phyloP scores from a whole-genome alignment of 2,329 filamentous ascomycete genomes.

The Fusarium pseudonygamai region DNA sequence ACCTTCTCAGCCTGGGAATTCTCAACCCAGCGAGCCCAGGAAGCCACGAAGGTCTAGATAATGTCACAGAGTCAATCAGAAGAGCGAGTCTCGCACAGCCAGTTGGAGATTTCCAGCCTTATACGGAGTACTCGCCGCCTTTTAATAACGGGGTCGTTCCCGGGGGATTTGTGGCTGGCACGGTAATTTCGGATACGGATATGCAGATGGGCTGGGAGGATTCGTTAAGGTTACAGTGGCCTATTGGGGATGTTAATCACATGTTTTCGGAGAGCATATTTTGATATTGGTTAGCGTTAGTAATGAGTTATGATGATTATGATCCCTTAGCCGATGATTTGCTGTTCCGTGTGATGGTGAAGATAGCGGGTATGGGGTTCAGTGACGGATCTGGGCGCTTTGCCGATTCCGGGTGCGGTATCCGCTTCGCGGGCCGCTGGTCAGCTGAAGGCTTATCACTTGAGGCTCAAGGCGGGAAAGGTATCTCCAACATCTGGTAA shows the following conservation, averaged over 20 bases:
- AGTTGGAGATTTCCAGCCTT: neutral
- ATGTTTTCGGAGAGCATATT: conserved; percentile 30
- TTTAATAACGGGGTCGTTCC: neutral
- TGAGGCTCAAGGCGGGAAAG: neutral
- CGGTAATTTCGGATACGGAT: conserved; percentile 17
- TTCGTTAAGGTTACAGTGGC: conserved; percentile 22
- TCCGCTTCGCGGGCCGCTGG: neutral
- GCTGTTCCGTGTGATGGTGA: neutral
- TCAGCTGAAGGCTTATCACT: neutral
- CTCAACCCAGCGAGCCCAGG: conserved; percentile 1
- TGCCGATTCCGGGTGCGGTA: neutral
- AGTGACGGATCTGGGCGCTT: neutral
- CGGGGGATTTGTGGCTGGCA: neutral
- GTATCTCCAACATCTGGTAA: neutral
- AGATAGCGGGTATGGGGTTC: neutral
- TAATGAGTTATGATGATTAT: neutral
- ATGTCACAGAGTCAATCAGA: conserved; percentile 13
- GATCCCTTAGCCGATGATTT: neutral
- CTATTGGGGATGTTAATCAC: conserved; percentile 26
- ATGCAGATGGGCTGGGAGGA: conserved; percentile 30
- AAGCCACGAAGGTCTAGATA: conserved; percentile 4
- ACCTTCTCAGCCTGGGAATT: conserved; percentile 12
- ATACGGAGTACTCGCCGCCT: conserved; percentile 12
- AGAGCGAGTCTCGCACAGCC: conserved; percentile 6
- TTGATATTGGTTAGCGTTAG: neutral